A percentile compares a stretch with the other conserved stretches of the same genome.
phyloP scores from a whole-genome alignment of 352 stramenopile genomes.

The Albugo laibachii region DNA sequence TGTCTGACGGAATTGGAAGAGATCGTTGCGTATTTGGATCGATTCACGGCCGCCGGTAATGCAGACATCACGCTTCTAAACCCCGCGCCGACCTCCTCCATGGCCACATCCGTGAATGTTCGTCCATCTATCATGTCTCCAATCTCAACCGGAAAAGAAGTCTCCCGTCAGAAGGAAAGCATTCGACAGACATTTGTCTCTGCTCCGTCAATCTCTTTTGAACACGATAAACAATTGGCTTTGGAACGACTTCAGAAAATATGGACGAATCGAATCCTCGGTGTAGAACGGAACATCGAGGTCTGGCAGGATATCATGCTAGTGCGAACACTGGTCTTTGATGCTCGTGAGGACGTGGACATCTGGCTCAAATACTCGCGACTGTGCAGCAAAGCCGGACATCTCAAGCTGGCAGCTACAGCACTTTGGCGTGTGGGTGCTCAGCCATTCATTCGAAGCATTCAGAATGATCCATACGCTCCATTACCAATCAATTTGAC shows the following conservation, averaged over 20 bases:
- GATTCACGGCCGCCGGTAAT: conserved; percentile 63
- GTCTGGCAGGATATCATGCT: conserved; percentile 92
- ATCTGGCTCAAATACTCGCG: conserved; percentile 90
- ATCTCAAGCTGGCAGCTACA: conserved; percentile 68
- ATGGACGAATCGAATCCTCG: conserved; percentile 81
- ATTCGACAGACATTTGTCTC: conserved; percentile 43
- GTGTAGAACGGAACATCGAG: conserved; percentile 85
- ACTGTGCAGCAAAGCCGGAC: conserved; percentile 80
- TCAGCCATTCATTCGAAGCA: conserved; percentile 54
- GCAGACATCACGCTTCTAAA: conserved; percentile 42
- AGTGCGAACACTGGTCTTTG: conserved; percentile 84
- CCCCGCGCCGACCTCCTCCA: neutral
- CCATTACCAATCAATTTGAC: conserved; percentile 50
- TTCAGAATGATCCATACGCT: conserved; percentile 40
- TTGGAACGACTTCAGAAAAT: conserved; percentile 59
- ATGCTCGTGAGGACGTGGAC: conserved; percentile 79
- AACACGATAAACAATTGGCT: conserved; percentile 44
- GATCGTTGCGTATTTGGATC: conserved; percentile 60
- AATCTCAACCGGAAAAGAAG: conserved; percentile 49
- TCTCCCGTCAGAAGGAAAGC: conserved; percentile 14
- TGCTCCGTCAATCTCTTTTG: conserved; percentile 48
- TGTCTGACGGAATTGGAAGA: conserved; percentile 93
- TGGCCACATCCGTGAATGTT: neutral
- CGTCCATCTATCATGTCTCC: conserved; percentile 5
- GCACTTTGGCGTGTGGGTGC: conserved; percentile 65